Base-by-base conservation (phyloP, 1,284 basidiomycete species). In the Rhodotorula sp. region DNA sequence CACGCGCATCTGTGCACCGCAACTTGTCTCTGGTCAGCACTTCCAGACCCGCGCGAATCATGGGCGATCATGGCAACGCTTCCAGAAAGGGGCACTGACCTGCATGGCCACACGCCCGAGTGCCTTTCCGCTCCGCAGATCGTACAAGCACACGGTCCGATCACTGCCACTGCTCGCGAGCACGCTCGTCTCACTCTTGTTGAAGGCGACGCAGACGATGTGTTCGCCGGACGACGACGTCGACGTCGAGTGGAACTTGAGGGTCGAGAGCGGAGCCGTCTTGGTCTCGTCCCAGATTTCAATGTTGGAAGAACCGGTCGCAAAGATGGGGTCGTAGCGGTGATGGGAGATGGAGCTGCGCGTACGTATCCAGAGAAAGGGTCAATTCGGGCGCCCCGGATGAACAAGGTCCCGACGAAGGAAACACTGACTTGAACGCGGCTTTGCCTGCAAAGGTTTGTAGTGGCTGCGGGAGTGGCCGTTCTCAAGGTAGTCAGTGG, bases 211-310 rank as follows among this genome's bases (percentile, higher is more conserved):
- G 47, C 88, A 86, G 26, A 90, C 89, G 68, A 97, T 88, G 62
- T 79, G 2, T 90, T 95, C 84, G 95, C 95, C 47, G 87, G 87
- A 88, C 26, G 88, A 89, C 21, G 97, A 84, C 76, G 92, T 89
- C 62, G 91, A 90, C 61, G 93, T 84, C 14, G 75, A 75, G 71
- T 77, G 73, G 91, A 88, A 7, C 88, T 87, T 71, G 82, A 82
- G 74, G 85, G 91, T 84, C 85, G 89, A 73, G 45, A 77, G 62
- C 28, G 67, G 58, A 19, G 72, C 87, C 31, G 74, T 91, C 88
- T 92, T 92, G 60, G 90, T 94, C 81, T 98, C 91, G 79, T 99
- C 97, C 97, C 97, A 99, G 76, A 98, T 86, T 80, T 99, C 95
- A 18, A 99, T 94, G 38, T 87, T 86, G 78, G 90, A 93, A 1